Percentiles rank a stretch among this genome's conserved stretches.
phyloP scores from a whole-genome alignment of 176 grass and related monocot genomes.

The Neostapfia colusana region DNA sequence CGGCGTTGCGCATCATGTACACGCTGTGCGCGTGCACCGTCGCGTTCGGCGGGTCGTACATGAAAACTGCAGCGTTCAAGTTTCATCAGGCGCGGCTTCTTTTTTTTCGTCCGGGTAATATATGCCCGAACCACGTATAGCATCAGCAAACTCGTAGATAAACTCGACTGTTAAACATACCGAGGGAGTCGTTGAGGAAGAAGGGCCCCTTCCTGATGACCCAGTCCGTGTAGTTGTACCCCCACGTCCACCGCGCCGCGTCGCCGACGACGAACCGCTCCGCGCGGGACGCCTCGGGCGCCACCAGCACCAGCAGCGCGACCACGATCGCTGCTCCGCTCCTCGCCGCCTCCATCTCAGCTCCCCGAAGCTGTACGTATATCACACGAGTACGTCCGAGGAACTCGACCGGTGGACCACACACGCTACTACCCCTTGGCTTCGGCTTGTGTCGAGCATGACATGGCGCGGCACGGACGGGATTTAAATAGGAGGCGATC shows the following conservation, averaged over 20 bases:
- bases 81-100: neutral
- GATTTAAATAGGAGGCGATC: constrained; percentile 29
- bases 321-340: neutral
- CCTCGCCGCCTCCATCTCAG: neutral
- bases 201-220: constrained; percentile 74
- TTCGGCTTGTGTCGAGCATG: constrained; percentile 11
- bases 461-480: neutral
- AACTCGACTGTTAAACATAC: neutral
- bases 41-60: constrained; percentile 80
- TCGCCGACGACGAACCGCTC: constrained; percentile 76
- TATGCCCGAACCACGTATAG: neutral
- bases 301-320: constrained; percentile 17
- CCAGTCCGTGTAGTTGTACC: constrained; percentile 95
- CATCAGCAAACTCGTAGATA: neutral
- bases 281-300: constrained; percentile 30
- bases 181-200: constrained; percentile 72
- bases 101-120: neutral
- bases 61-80: constrained; percentile 66
- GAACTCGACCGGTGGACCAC: neutral
- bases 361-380: neutral
- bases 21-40: constrained; percentile 78
- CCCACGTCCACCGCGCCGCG: constrained; percentile 74
- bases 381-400: neutral
- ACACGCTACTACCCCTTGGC: neutral
- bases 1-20: constrained; percentile 63